Base-by-base conservation (phyloP, 1,284 basidiomycete species). In the Pholiota adiposa region DNA sequence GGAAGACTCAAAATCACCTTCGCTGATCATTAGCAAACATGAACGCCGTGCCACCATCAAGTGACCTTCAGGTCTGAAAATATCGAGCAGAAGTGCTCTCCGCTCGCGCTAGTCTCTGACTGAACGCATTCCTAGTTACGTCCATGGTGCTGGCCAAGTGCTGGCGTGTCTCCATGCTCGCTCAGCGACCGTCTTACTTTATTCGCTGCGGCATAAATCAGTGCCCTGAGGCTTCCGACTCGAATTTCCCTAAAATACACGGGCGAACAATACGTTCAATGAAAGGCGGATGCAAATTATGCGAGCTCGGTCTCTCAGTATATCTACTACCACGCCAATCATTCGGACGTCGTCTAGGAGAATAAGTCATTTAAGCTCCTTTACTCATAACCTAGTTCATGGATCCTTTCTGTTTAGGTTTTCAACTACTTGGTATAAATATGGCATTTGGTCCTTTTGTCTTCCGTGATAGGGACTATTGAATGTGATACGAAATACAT, bases 361-460 rank as follows among this genome's bases (percentile, higher is more conserved):
- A 12, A 21, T 44, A 21, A 27, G 11, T 23, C 41, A 23, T 27
- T 27, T 27, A 29, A 46, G 12, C 43, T 44, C 36, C 16, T 38
- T 7, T 4, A 38, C 36, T 33, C 31, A 12, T n/a, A n/a, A n/a
- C n/a, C n/a, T n/a, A n/a, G n/a, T n/a, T n/a, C 31, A 33, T 33
- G 6, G 12, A 33, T 33, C 12, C 41, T 18, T 43, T 43, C 41
- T 27, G 2, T 46, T 46, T 25, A 46, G 14, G 44, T 46, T 46
- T 23, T 27, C 44, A 46, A 46, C 44, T 16, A 46, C 44, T 16
- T 46, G 44, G 14, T 27, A 46, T 46, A 27, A 46, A 25, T 46
- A 23, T 46, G 44, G 44, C 16, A n/a, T 46, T 46, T 56, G 46
- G 38, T 50, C 46, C 38, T 40, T 31, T 56, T 50, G 19, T 18